Percentiles rank a stretch among this genome's conserved stretches.
Evolutionary conservation across 768 basidiomycete species (phyloP).

Genomic region (Lentinula boryana): DNA sequence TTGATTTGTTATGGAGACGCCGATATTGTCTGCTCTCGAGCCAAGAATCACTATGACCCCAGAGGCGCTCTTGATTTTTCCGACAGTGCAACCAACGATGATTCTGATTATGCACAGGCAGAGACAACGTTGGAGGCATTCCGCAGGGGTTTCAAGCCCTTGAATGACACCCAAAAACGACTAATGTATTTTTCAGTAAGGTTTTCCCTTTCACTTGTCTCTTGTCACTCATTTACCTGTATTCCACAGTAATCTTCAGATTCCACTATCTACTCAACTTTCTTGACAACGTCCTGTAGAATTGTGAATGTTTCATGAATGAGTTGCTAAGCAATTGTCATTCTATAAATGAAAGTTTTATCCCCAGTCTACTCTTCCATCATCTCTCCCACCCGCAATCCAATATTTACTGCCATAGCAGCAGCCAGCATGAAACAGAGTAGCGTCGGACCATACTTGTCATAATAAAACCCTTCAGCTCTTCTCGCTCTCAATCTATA

Average conservation of each 20-base stretch:
- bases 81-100: conserved; percentile 47
- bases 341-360: no score
- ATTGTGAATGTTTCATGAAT: no score
- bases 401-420: conserved; percentile 73
- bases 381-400: conserved; percentile 58
- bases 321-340: no score
- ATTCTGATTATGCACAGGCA: conserved; percentile 34
- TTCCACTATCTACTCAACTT: no score
- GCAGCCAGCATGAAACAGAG: conserved; percentile 64
- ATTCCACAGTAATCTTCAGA: no score
- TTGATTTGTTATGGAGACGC: conserved; percentile 35
- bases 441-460: conserved; percentile 80
- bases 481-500: conserved; percentile 58
- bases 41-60: conserved; percentile 78
- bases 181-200: conserved; percentile 59
- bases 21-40: conserved; percentile 63
- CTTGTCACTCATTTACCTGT: no score
- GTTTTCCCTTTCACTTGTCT: not conserved
- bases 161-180: conserved; percentile 42
- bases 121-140: conserved; percentile 41
- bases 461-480: conserved; percentile 83
- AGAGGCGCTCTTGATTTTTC: conserved; percentile 48
- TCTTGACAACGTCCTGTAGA: no score
- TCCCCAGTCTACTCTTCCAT: conserved; percentile 5
- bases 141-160: conserved; percentile 47